Evolutionary conservation across 1,284 basidiomycete genomes (phyloP).

Genomic region (Somion occarium): DNA sequence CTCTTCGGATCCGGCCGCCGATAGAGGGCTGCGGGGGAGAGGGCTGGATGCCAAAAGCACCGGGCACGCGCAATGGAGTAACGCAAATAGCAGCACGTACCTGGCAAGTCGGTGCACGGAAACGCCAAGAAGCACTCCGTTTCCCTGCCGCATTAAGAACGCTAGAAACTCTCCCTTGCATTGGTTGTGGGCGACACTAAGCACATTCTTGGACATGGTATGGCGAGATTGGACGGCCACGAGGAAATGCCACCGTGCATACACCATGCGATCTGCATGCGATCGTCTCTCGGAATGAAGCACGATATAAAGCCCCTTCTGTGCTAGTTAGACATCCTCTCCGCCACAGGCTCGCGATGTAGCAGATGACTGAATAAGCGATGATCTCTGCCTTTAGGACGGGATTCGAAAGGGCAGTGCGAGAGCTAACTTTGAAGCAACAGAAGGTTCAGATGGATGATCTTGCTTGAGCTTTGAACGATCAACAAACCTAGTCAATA

Average conservation of each 20-base stretch:
- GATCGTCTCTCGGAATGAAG: neutral
- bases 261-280: neutral
- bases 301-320: neutral
- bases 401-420: neutral
- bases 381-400: neutral
- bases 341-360: neutral
- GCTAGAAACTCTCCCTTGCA: neutral
- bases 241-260: too few species aligned
- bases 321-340: neutral
- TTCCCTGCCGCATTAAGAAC: neutral
- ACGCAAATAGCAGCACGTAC: neutral
- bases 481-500: neutral
- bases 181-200: neutral
- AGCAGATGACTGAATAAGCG: neutral
- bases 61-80: neutral
- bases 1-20: neutral
- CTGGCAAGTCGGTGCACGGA: neutral
- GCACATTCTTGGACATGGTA: too few species aligned
- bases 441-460: neutral
- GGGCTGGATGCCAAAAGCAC: neutral
- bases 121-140: neutral
- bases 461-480: neutral
- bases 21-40: neutral
- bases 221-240: too few species aligned
- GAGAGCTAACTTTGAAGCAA: neutral